Conservation (phyloP, 768 basidiomycete genomes). For the Boletus eberwhitei region DNA sequence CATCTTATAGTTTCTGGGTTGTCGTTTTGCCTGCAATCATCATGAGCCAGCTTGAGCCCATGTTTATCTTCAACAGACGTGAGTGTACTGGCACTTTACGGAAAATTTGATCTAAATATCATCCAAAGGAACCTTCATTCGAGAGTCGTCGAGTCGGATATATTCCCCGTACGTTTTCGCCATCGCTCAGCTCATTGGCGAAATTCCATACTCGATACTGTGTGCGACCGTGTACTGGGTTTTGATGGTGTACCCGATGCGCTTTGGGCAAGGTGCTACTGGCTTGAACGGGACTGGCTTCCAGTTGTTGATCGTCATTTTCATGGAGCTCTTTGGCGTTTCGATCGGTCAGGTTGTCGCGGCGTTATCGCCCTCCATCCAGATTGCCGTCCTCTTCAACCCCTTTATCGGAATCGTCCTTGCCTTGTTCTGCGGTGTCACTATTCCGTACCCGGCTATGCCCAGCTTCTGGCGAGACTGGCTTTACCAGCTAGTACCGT, state of each 20-base stretch:
- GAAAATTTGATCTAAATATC: background rate
- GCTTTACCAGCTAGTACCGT: slow-evolving; percentile 72
- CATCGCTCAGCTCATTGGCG: slow-evolving; percentile 74
- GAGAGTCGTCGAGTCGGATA: slow-evolving; percentile 78
- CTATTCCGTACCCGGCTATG: slow-evolving; percentile 64
- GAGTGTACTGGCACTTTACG: slow-evolving; percentile 28
- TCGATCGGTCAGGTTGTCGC: slow-evolving; percentile 73
- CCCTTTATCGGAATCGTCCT: slow-evolving; percentile 68
- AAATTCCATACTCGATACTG: slow-evolving; percentile 71
- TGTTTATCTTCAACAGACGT: slow-evolving; percentile 73
- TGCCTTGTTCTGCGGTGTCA: slow-evolving; percentile 76
- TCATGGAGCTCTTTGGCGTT: slow-evolving; percentile 72
- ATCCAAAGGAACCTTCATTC: slow-evolving; percentile 36
- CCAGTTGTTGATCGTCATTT: slow-evolving; percentile 64
- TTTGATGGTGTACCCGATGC: slow-evolving; percentile 69
- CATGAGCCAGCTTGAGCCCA: slow-evolving; percentile 67
- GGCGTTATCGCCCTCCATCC: slow-evolving; percentile 71
- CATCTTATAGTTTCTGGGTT: slow-evolving; percentile 54
- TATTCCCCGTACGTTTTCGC: slow-evolving; percentile 87
- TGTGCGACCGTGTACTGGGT: slow-evolving; percentile 76
- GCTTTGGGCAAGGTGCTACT: slow-evolving; percentile 59
- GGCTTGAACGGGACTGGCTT: slow-evolving; percentile 66
- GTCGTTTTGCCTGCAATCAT: slow-evolving; percentile 69
- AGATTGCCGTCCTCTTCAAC: slow-evolving; percentile 77
- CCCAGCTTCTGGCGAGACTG: slow-evolving; percentile 71